Conservation (phyloP, 2,329 filamentous ascomycete genomes). For the Colletotrichum costaricense region DNA sequence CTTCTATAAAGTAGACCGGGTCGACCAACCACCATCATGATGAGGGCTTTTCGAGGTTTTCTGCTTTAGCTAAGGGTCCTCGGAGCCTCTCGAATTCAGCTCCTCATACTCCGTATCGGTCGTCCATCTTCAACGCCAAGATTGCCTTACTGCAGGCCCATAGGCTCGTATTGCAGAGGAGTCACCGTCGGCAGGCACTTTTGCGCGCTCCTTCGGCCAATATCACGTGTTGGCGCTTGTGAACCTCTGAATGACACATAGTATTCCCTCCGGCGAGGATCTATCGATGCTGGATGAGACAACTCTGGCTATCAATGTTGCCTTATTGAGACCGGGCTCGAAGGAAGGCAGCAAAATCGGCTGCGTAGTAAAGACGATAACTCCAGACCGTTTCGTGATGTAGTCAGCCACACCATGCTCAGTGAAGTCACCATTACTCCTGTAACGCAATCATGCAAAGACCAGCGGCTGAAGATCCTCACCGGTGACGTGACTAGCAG, state of each 20-base stretch:
- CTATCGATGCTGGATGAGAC: not conserved
- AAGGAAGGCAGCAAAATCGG: no score
- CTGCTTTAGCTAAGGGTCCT: not conserved
- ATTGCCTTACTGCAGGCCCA: no score
- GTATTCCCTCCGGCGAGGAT: no score
- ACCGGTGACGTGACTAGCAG: not conserved
- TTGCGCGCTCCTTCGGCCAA: not conserved
- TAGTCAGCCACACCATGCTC: not conserved
- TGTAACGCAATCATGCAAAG: not conserved
- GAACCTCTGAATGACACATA: slow-evolving; percentile 6
- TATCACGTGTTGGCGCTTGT: not conserved
- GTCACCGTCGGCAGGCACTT: not conserved
- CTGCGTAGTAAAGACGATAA: not conserved
- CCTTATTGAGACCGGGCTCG: no score
- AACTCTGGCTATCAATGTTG: not conserved
- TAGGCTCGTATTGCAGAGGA: not conserved
- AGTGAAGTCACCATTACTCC: not conserved
- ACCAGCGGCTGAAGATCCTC: not conserved
- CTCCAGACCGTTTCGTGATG: not conserved
- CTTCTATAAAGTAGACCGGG: not conserved
- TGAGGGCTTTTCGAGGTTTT: not conserved
- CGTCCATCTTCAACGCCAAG: not conserved
- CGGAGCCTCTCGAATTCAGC: not conserved
- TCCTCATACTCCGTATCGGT: not conserved
- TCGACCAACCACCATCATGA: not conserved